Base-by-base conservation (phyloP, 805 yeast genomes). In the Hanseniaspora clermontiae region DNA sequence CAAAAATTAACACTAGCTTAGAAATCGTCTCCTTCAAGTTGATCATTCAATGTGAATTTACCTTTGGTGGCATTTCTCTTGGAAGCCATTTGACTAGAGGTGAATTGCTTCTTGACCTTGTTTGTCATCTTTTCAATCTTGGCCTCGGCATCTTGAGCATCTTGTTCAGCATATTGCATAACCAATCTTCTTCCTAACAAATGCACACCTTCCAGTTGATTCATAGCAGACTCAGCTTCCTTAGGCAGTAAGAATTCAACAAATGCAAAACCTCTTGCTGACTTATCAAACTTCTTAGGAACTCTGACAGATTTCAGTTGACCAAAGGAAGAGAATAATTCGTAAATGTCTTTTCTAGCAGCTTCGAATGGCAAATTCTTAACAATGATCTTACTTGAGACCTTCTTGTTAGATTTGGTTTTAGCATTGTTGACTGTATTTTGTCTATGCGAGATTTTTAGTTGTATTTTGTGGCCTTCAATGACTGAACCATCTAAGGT, bases 331-430 rank as follows among this genome's bases (percentile, higher is more conserved):
- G 93, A 89, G 71, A 93, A 90, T 61, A 93, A 74, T 67, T 89
- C 95, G 64, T 87, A 82, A n/a, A 93, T 81, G 66, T 93, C 97
- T 65, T 87, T 85, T 71, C 96, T 82, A 2, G 93, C 78, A 20
- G 97, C 90, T 72, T 93, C 98, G 70, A 93, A 93, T 59, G 98
- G 97, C 70, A 93, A 79, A 72, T 93, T 93, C 82, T 93, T 93
- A 69, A 93, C 89, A 68, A 93, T 84, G 62, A 93, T 84, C 70
- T 91, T 91, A 60, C 81, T 76, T n/a, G 81, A 73, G 49, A 64
- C 65, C 60, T 74, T 77, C 60, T 67, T 67, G 15, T 72, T 65
- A 59, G 74, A 74, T 49, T 67, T 65, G 15, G 65, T 62, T 36
- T 62, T 62, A 20, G 66, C 59, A 24, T 45, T 45, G 11, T 64